Conservation (phyloP, 306 rosid species). For the Glycine soja region DNA sequence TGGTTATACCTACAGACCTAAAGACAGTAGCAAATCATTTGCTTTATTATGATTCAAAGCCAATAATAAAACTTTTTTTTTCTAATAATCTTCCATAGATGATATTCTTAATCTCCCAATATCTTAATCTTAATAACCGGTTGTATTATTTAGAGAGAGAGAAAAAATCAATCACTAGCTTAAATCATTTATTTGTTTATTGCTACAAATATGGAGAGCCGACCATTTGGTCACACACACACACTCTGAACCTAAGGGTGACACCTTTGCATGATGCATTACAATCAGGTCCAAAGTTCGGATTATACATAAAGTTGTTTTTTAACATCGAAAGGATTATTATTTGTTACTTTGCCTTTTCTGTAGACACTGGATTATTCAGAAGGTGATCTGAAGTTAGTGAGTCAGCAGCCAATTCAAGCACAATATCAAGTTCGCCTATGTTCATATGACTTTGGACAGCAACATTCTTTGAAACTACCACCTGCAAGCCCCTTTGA, state of each 20-base stretch:
- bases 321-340: constrained; percentile 11
- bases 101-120: constrained; percentile 11
- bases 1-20: not conserved
- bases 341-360: constrained; percentile 30
- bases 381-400: constrained; percentile 59
- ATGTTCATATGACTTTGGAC: constrained; percentile 64
- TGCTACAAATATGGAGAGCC: not conserved
- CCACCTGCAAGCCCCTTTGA: constrained; percentile 93
- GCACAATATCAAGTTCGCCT: constrained; percentile 53
- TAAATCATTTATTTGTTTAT: constrained; percentile 30
- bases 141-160: not conserved
- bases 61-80: not conserved
- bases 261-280: not conserved
- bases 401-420: constrained; percentile 52
- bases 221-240: too few species aligned
- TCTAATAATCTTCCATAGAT: not conserved
- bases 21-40: constrained; percentile 8
- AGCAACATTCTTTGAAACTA: constrained; percentile 61
- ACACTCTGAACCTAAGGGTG: not conserved
- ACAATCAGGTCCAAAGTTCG: not conserved
- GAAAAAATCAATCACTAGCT: not conserved
- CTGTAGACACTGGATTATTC: constrained; percentile 62
- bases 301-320: constrained; percentile 1
- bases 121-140: constrained; percentile 5
- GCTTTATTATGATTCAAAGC: constrained; percentile 11